Percentiles rank a stretch among this genome's conserved stretches.
phyloP scores from a whole-genome alignment of 805 yeast genomes.

The Yarrowia bubula region DNA sequence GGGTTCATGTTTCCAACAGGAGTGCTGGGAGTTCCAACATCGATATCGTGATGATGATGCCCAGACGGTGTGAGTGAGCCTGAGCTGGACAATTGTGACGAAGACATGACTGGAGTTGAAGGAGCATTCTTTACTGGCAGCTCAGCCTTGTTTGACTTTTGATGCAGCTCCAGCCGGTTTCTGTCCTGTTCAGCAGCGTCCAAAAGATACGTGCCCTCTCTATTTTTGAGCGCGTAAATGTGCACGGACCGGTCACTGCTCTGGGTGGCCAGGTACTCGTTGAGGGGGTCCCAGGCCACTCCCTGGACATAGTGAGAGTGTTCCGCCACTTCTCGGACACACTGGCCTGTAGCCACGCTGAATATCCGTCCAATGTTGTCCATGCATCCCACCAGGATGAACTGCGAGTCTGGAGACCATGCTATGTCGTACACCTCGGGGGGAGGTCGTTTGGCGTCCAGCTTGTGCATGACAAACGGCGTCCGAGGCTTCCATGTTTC shows the following conservation, averaged over 20 bases:
- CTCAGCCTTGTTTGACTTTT: constrained; percentile 39
- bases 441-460: constrained; percentile 33
- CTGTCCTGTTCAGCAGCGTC: constrained; percentile 32
- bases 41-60: constrained; percentile 9
- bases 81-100: not conserved
- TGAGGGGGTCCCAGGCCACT: constrained; percentile 89
- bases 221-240: constrained; percentile 52
- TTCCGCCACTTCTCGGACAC: constrained; percentile 59
- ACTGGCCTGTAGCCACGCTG: constrained; percentile 54
- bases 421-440: constrained; percentile 86
- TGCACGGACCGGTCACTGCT: constrained; percentile 84
- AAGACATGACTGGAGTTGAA: constrained; percentile 28
- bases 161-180: constrained; percentile 15
- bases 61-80: constrained; percentile 8
- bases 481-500: constrained; percentile 72
- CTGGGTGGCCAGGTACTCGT: constrained; percentile 77
- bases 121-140: constrained; percentile 36
- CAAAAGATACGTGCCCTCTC: constrained; percentile 40
- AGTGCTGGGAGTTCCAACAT: constrained; percentile 10
- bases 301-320: constrained; percentile 95
- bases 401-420: constrained; percentile 86
- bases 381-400: constrained; percentile 85
- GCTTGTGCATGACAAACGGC: constrained; percentile 23
- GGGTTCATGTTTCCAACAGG: constrained; percentile 38
- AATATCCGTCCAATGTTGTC: constrained; percentile 78